Conservation (phyloP, 371 early-diverging fungal genomes). For the Haplosporangium sp. region DNA sequence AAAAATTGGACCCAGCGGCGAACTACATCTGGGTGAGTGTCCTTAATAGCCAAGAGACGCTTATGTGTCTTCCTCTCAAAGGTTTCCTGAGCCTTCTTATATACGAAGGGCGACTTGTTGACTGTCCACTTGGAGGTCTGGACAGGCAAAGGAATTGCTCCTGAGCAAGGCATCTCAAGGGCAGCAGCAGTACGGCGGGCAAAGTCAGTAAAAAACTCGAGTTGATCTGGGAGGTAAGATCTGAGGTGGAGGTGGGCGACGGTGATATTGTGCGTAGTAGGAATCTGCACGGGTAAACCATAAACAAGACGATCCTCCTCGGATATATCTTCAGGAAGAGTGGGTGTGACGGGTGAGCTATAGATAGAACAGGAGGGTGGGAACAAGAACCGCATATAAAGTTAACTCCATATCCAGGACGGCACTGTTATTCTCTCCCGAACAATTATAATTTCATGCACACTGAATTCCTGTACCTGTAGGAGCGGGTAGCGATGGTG, state of each 20-base stretch:
- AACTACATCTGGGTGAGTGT: conserved; percentile 82
- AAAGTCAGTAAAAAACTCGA: conserved; percentile 91
- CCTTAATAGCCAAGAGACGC: conserved; percentile 86
- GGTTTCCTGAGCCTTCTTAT: conserved; percentile 96
- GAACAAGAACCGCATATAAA: neutral
- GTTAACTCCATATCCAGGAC: conserved; percentile 5
- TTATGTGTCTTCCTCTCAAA: conserved; percentile 94
- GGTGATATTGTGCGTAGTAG: conserved; percentile 74
- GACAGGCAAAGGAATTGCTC: conserved; percentile 81
- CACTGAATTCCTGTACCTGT: conserved; percentile 33
- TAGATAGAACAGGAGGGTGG: neutral
- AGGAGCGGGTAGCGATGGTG: conserved; percentile 38
- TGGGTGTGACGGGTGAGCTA: conserved; percentile 14
- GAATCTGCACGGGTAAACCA: conserved; percentile 60
- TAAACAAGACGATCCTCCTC: conserved; percentile 52
- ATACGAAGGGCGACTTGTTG: conserved; percentile 93
- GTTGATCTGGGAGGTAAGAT: conserved; percentile 80
- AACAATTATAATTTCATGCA: neutral
- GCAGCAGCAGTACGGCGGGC: conserved; percentile 84
- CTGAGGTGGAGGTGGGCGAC: conserved; percentile 81
- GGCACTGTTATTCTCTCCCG: conserved; percentile 1
- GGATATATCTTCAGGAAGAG: conserved; percentile 39
- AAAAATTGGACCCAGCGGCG: conserved; percentile 83
- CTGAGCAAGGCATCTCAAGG: conserved; percentile 83
- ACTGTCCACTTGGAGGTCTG: conserved; percentile 90